phyloP scores from a whole-genome alignment of 2,329 filamentous ascomycete genomes.

The Aspergillus novoparasiticus region DNA sequence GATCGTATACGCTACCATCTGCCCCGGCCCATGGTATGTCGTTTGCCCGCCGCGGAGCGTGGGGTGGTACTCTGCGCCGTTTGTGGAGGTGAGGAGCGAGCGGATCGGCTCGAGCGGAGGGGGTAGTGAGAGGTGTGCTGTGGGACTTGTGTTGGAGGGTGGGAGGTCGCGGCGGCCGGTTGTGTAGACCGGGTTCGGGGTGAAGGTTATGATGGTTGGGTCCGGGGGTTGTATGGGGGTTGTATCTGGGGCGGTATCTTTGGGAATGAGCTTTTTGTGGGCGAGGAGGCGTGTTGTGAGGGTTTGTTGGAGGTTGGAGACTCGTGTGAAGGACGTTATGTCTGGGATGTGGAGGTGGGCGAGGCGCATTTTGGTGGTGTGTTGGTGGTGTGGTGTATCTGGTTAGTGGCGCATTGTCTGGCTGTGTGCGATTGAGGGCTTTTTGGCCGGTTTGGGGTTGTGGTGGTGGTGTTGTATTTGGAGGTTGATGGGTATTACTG shows the following conservation, averaged over 20 bases:
- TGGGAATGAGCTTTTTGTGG: constrained; percentile 56
- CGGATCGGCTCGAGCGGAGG: constrained; percentile 41
- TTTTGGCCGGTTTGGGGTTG: background rate
- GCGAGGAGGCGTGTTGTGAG: constrained; percentile 61
- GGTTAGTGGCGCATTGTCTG: background rate
- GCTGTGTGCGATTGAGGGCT: background rate
- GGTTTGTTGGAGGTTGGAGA: constrained; percentile 58
- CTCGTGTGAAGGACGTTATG: constrained; percentile 57
- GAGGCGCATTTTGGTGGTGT: constrained; percentile 50
- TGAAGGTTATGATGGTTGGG: constrained; percentile 79
- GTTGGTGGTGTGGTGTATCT: background rate
- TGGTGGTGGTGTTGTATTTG: background rate
- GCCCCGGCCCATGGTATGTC: constrained; percentile 93
- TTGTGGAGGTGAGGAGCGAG: constrained; percentile 29
- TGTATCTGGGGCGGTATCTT: constrained; percentile 21
- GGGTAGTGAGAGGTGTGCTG: constrained; percentile 41
- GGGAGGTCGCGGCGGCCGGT: constrained; percentile 77
- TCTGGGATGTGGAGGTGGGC: constrained; percentile 63
- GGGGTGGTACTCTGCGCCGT: constrained; percentile 63
- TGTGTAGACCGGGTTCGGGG: constrained; percentile 82
- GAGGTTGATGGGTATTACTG: background rate
- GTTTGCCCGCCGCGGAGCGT: constrained; percentile 85
- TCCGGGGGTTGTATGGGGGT: constrained; percentile 50
- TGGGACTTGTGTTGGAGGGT: constrained; percentile 38
- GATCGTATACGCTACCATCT: constrained; percentile 89